Percentiles rank a stretch among this genome's conserved stretches.
Conservation (phyloP, 1,139 yeast species). For the Magnusiomyces paraingens region DNA sequence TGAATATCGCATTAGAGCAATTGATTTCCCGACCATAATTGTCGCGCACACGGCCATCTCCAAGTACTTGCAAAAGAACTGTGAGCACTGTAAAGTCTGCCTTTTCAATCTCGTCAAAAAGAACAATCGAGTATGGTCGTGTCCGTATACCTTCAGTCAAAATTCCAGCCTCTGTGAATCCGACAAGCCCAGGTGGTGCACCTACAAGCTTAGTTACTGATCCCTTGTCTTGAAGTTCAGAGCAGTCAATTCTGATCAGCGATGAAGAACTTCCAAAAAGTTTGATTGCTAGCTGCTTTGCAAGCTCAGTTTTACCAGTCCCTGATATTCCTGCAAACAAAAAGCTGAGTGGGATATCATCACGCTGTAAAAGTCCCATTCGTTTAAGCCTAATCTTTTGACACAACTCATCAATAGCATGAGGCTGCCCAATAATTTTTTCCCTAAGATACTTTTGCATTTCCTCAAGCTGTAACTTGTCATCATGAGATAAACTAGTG, state of each 20-base stretch:
- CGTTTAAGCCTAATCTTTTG: constrained; percentile 88
- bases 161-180: constrained; percentile 95
- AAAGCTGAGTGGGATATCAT: constrained; percentile 91
- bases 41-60: constrained; percentile 92
- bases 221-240: constrained; percentile 91
- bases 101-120: constrained; percentile 95
- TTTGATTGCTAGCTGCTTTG: constrained; percentile 92
- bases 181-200: constrained; percentile 97
- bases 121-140: constrained; percentile 86
- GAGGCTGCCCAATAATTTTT: constrained; percentile 89
- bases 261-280: constrained; percentile 92
- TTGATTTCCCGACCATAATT: constrained; percentile 90
- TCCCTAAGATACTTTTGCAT: constrained; percentile 83
- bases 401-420: constrained; percentile 92
- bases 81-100: constrained; percentile 98
- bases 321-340: constrained; percentile 91
- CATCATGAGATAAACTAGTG: constrained; percentile 86
- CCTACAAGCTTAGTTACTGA: constrained; percentile 91
- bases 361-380: constrained; percentile 90
- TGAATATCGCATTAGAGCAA: constrained; percentile 84
- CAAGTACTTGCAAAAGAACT: constrained; percentile 80
- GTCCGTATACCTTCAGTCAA: constrained; percentile 85
- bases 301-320: constrained; percentile 95
- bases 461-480: constrained; percentile 81
- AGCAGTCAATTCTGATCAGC: constrained; percentile 94